phyloP scores from a whole-genome alignment of 2,329 filamentous ascomycete species.

The Nothomitra cinnamomea region DNA sequence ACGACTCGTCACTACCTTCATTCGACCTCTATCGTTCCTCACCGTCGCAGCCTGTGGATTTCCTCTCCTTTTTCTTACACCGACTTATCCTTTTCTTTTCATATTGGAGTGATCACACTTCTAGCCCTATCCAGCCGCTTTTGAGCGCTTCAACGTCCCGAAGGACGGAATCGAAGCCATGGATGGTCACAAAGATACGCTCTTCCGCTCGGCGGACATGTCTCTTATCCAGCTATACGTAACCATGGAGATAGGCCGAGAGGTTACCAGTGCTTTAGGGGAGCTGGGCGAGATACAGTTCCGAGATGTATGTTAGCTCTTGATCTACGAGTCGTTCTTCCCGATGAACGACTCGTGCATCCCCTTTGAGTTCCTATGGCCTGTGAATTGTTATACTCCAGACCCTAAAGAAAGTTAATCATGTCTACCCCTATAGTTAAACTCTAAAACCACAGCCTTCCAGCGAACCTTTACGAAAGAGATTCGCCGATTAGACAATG shows the following conservation, averaged over 20 bases:
- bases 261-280: constrained; percentile 90
- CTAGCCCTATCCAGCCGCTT: too few species aligned
- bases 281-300: constrained; percentile 96
- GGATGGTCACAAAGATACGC: constrained; percentile 60
- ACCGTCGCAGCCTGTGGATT: background rate
- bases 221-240: constrained; percentile 99
- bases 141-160: too few species aligned
- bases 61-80: background rate
- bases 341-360: background rate
- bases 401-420: background rate
- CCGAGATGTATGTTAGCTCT: constrained; percentile 57
- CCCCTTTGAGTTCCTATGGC: background rate
- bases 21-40: background rate
- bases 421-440: constrained; percentile 43
- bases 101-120: too few species aligned
- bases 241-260: constrained; percentile 93
- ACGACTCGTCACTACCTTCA: background rate
- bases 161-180: constrained; percentile 22
- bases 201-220: constrained; percentile 99
- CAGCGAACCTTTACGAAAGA: constrained; percentile 96
- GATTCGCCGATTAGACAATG: constrained; percentile 92
- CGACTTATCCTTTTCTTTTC: background rate
- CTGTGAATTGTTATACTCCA: background rate
- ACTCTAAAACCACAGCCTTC: constrained; percentile 82
- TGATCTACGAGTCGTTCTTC: background rate